Evolutionary conservation across 2,329 filamentous ascomycete genomes (phyloP), one percentile per base, ranked within the genome.

Genomic region (Pseudogymnoascus destructans): DNA sequence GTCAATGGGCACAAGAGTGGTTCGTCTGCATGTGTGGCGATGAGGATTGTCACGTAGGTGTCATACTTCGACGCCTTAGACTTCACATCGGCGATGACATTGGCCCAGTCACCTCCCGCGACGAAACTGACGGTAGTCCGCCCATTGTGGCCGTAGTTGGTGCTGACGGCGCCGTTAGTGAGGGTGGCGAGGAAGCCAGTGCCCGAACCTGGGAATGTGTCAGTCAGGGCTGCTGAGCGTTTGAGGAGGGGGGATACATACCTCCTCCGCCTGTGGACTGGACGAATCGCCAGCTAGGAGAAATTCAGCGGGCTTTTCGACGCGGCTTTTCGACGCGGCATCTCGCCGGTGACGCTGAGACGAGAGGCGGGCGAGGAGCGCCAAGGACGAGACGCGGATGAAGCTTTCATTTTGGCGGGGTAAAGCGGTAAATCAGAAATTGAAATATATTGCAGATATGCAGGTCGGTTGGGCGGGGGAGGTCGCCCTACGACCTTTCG

Each of bases 151-250:
- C 74, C 77, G 32, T 73, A 75, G 59, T 79, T 77, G 3, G 68
- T 70, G 0, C 76, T 76, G 2, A 66, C 68, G 1, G 75, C 75
- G 13, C 71, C 71, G 5, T 65, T 58, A 1, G 66, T 65, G 0
- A 85, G 71, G 0, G 74, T 76, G 0, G 68, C 68, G 1, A 79
- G 66, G 61, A 79, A 79, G 0, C 73, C 77, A 63, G 75, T 69
- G 9, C 77, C 77, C 76, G 76, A 79, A 9, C 75, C 72, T 46
- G 67, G 67, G n/a, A 66, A 64, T 0, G 13, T 21, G 27, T 19
- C 1, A 36, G 7, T 11, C 13, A 21, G n/a, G 15, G 8, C 46
- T 3, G 5, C 23, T 1, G 9, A 32, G 17, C 9, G 7, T 33
- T 38, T 10, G 4, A 19, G 9, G 13, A 10, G 3, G 2, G 5